Percentiles rank a stretch among this genome's conserved stretches.
Conservation (phyloP, 148 eudicot species). For the Silene latifolia region DNA sequence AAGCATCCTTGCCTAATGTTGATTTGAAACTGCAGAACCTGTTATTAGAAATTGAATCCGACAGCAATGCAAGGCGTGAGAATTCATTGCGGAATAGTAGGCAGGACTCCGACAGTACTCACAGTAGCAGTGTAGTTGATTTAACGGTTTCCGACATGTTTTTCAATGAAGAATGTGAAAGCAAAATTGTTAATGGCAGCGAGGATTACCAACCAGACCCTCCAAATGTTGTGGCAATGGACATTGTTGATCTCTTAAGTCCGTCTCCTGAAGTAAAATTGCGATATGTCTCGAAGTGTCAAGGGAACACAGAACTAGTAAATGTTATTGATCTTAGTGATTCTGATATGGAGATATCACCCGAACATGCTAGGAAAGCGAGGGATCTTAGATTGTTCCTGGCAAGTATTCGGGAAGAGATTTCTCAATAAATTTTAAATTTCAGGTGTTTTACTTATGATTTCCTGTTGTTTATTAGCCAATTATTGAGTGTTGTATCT, state of each 20-base stretch:
- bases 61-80: constrained; percentile 11
- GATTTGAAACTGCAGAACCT: constrained; percentile 54
- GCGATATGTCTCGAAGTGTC: constrained; percentile 35
- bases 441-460: background rate
- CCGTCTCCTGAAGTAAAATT: constrained; percentile 44
- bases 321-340: constrained; percentile 69
- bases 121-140: constrained; percentile 17
- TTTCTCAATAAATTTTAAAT: constrained; percentile 12
- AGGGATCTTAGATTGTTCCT: constrained; percentile 59
- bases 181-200: background rate
- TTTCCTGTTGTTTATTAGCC: background rate
- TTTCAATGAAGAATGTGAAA: constrained; percentile 6
- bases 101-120: background rate
- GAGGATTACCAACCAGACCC: constrained; percentile 7
- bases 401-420: constrained; percentile 40
- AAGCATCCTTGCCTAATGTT: constrained; percentile 35
- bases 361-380: constrained; percentile 55
- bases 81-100: background rate
- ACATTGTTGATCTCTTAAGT: constrained; percentile 54
- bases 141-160: constrained; percentile 14
- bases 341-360: constrained; percentile 59
- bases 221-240: constrained; percentile 13
- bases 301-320: constrained; percentile 26
- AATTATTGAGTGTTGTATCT: background rate
- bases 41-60: constrained; percentile 48